Conservation (phyloP, 176 grass and related monocot species). For the Eragrostis nindensis region DNA sequence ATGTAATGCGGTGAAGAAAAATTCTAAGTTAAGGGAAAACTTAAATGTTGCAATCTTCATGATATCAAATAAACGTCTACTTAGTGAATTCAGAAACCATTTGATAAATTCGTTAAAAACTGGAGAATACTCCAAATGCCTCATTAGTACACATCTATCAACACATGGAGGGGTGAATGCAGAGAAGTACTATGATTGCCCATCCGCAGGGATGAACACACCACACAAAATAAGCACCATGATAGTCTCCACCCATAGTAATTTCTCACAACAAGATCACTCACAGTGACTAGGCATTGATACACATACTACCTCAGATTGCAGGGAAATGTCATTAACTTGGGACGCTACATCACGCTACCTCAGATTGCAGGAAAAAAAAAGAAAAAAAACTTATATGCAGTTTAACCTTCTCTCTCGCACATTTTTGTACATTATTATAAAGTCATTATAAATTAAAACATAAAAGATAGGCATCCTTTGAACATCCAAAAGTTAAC, state of each 20-base stretch:
- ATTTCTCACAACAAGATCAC: background rate
- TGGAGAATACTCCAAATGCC: background rate
- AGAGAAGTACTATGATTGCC: background rate
- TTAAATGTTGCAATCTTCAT: background rate
- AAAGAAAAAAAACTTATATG: too few species aligned
- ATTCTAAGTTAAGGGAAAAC: background rate
- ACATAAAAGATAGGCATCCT: background rate
- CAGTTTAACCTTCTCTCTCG: background rate
- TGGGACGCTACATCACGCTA: background rate
- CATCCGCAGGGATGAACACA: background rate
- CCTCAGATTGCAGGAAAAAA: too few species aligned
- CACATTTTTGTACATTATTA: background rate
- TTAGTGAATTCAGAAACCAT: slow-evolving; percentile 16
- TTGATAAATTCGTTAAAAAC: background rate
- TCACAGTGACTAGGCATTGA: background rate
- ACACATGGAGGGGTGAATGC: background rate
- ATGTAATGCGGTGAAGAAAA: background rate
- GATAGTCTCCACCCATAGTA: background rate
- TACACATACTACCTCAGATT: background rate
- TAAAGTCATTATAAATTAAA: background rate
- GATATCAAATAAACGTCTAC: background rate
- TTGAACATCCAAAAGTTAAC: background rate
- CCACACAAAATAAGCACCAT: background rate
- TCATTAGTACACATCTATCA: background rate
- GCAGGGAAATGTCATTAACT: background rate